Base-by-base conservation (phyloP, 1,284 basidiomycete genomes). In the Cutaneotrichosporon sp. region DNA sequence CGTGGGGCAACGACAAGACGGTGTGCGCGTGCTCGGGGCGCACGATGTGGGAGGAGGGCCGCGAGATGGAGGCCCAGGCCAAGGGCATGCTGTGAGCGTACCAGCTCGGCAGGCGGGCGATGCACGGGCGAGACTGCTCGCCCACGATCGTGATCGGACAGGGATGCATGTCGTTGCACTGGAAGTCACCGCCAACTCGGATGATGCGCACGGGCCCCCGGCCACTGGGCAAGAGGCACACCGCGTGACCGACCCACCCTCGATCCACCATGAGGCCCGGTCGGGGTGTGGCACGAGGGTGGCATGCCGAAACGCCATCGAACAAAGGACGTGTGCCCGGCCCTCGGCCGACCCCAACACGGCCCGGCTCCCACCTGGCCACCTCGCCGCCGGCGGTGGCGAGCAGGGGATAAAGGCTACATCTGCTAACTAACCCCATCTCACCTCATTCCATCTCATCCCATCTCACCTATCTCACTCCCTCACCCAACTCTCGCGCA, bases 21-120 rank as follows among this genome's bases (percentile, higher is more conserved):
- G 78, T 81, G 27, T 80, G 80, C 58, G 78, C 79, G 0, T 81
- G 79, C 68, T 75, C 72, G 43, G 80, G 80, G 0, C 67, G 75
- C 68, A 81, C 78, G 1, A 78, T 79, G 75, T 81, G 80, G 80
- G 79, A 81, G 67, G 80, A 81, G 65, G 79, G 77, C 18, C 67
- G 79, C 45, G 77, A 77, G 49, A 78, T 79, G 76, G 77, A 79
- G 58, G 38, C 7, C 38, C 3, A 31, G 47, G 71, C 67, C 59
- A 74, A 69, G 67, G 68, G 68, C 16, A 59, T 64, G 55, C 49
- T 58, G 9, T 58, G 22, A 38, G 10, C n/a, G n/a, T 20, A 3
- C 31, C 18, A 7, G 38, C 7, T 18, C 18, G 7, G 18, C 29
- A 42, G 38, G 18, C 16, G 9, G 18, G 18, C 38, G 7, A n/a